phyloP scores from a whole-genome alignment of 1,284 basidiomycete genomes.

The Austroboletus rostrupii region DNA sequence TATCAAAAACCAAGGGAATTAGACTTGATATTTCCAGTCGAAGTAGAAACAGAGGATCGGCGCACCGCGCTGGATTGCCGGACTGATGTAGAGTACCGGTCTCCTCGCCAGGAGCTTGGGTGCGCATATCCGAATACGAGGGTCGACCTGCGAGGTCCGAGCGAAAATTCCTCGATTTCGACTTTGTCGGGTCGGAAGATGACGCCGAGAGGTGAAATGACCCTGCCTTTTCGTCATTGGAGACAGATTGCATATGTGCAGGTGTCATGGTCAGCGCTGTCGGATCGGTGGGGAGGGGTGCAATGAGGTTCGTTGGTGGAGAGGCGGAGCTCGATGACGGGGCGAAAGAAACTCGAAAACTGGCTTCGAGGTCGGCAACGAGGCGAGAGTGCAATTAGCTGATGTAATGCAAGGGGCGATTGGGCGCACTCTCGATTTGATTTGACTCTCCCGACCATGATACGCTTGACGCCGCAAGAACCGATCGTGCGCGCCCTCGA shows the following conservation, averaged over 20 bases:
- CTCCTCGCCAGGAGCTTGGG: slow-evolving; percentile 17
- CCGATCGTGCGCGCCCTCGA: slow-evolving; percentile 51
- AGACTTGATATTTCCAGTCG: neutral
- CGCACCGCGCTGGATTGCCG: slow-evolving; percentile 15
- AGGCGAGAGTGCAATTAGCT: slow-evolving; percentile 21
- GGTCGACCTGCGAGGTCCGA: slow-evolving; percentile 15
- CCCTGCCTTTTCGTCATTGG: slow-evolving; percentile 1
- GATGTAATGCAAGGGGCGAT: slow-evolving; percentile 16
- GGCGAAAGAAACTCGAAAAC: slow-evolving; percentile 6
- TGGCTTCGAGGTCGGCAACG: slow-evolving; percentile 12
- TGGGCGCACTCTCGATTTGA: neutral
- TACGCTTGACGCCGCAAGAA: slow-evolving; percentile 8
- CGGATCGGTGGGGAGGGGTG: no score
- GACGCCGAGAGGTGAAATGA: slow-evolving; percentile 1
- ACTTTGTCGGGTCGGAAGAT: slow-evolving; percentile 10
- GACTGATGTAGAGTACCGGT: slow-evolving; percentile 4
- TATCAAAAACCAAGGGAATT: slow-evolving; percentile 3
- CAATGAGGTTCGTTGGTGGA: no score
- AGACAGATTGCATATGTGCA: slow-evolving; percentile 2
- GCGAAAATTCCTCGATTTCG: slow-evolving; percentile 6
- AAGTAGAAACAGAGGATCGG: slow-evolving; percentile 3
- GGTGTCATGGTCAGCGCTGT: neutral
- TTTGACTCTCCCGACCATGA: slow-evolving; percentile 2
- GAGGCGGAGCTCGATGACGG: slow-evolving; percentile 3
- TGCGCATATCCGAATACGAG: slow-evolving; percentile 13